A percentile compares a stretch with the other conserved stretches of the same genome.
These are phyloP conservation scores for Boletus tomentosulus DNA, from an alignment of 768 basidiomycete species.

Conservation along the genomic window DNA sequence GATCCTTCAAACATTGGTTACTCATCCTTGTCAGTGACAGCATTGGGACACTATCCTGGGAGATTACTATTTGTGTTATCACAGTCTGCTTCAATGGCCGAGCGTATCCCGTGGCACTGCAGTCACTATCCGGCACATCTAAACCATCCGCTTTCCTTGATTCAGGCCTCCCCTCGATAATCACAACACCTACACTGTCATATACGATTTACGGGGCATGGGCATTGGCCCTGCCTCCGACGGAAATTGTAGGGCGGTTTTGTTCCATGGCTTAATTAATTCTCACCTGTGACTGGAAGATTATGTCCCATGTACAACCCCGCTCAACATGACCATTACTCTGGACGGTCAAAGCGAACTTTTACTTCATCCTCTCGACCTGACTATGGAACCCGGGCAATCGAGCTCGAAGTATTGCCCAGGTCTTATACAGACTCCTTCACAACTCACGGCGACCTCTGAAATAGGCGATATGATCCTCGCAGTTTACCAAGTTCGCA, in stretches of 20 bases:
- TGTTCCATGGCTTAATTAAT: neutral
- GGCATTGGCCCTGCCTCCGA: conserved; percentile 55
- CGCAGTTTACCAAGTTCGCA: conserved; percentile 65
- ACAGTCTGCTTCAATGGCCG: conserved; percentile 55
- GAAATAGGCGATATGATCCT: conserved; percentile 66
- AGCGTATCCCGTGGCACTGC: conserved; percentile 38
- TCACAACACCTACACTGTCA: conserved; percentile 56
- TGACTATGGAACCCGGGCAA: conserved; percentile 49
- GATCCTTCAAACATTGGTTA: conserved; percentile 53
- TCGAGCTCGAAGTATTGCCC: conserved; percentile 47
- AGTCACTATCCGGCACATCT: conserved; percentile 36
- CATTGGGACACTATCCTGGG: conserved; percentile 56
- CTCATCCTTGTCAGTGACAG: conserved; percentile 39
- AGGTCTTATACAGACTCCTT: conserved; percentile 62
- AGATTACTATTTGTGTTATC: conserved; percentile 51
- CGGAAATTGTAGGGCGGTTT: conserved; percentile 53
- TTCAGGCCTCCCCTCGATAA: conserved; percentile 63
- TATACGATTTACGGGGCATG: conserved; percentile 74
- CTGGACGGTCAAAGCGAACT: conserved; percentile 55
- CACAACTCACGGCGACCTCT: conserved; percentile 34
- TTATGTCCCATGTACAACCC: conserved; percentile 67
- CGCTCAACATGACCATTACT: conserved; percentile 69
- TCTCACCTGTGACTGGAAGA: conserved; percentile 39
- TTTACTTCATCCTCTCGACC: conserved; percentile 71
- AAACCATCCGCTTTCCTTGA: conserved; percentile 70